Conservation (phyloP, 1,284 basidiomycete genomes). For the Exobasidium cylindrosporum region DNA sequence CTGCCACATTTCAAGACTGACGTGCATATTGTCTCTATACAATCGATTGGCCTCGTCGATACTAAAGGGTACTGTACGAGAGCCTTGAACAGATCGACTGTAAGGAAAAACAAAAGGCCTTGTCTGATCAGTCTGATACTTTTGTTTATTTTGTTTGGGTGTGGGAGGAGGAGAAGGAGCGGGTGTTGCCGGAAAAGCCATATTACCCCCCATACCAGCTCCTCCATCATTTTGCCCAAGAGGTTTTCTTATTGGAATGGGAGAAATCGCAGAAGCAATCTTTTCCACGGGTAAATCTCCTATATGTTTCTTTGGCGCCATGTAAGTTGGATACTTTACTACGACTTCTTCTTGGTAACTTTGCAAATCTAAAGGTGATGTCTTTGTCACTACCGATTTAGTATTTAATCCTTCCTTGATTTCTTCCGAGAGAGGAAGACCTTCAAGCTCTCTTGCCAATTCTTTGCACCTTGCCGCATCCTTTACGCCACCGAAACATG, state of each 20-base stretch:
- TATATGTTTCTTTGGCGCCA: slow-evolving; percentile 54
- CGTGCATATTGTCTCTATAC: slow-evolving; percentile 84
- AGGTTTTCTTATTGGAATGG: slow-evolving; percentile 40
- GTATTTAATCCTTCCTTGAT: not conserved
- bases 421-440: slow-evolving; percentile 52
- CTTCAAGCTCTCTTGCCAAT: slow-evolving; percentile 73
- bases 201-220: slow-evolving; percentile 82
- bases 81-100: slow-evolving; percentile 60
- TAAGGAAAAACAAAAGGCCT: slow-evolving; percentile 96
- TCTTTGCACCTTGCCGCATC: slow-evolving; percentile 81
- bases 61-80: slow-evolving; percentile 76
- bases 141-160: slow-evolving; percentile 90
- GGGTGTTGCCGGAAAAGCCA: slow-evolving; percentile 58
- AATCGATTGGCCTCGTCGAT: slow-evolving; percentile 92
- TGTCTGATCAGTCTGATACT: slow-evolving; percentile 95
- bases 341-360: slow-evolving; percentile 47
- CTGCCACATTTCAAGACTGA: slow-evolving; percentile 83
- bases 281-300: slow-evolving; percentile 55
- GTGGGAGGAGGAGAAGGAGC: slow-evolving; percentile 84
- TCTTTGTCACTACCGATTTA: slow-evolving; percentile 22
- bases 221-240: slow-evolving; percentile 33
- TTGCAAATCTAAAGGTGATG: slow-evolving; percentile 46
- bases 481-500: slow-evolving; percentile 85
- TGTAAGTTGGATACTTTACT: slow-evolving; percentile 57
- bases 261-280: slow-evolving; percentile 38